Base-by-base conservation (phyloP, 2,329 filamentous ascomycete genomes). In the Colletotrichum falcatum region DNA sequence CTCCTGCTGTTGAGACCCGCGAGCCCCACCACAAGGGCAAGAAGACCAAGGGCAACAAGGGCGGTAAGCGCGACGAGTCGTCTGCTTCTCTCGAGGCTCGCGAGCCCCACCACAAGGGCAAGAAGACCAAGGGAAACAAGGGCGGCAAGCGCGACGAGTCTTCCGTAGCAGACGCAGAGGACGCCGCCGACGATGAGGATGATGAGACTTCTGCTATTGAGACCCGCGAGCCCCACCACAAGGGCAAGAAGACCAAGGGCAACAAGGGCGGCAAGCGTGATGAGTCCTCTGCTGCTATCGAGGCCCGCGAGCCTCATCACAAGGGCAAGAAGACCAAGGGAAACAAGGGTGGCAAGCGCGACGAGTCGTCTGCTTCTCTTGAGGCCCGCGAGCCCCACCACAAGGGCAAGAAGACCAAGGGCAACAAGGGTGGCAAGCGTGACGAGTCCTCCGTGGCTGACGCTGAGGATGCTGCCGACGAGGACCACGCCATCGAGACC, bases 241-340 rank as follows among this genome's bases (percentile, higher is more conserved):
- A n/a, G n/a, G n/a, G n/a, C n/a, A n/a, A n/a, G n/a, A n/a, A n/a
- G n/a, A n/a, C n/a, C n/a, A n/a, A n/a, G n/a, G n/a, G 8, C 23
- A 61, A 53, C 16, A 61, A 53, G 54, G 66, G 66, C 28, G 55
- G 71, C 9, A 66, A 39, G 37, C 37, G 37, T 39, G 37, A 39
- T 39, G 35, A 14, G 35, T n/a, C n/a, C 30, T 33, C 30, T n/a
- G 30, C 16, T 9, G 5, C 56, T 28, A 48, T 74, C n/a, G 73
- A 74, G 28, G 48, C 72, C 39, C 73, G 72, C 26, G 72, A 74
- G 11, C 67, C 71, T 6, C 54, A 67, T 18, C 44, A 70, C 54
- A 42, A 49, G 1, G 67, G 66, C 23, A 70, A 70, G 56, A 70
- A 70, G 66, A 61, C 61, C 46, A 66, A 70, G 7, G 8, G 7